A percentile compares a stretch with the other conserved stretches of the same genome.
Conservation (phyloP, 148 eudicot genomes). For the Amaranthus palmeri region DNA sequence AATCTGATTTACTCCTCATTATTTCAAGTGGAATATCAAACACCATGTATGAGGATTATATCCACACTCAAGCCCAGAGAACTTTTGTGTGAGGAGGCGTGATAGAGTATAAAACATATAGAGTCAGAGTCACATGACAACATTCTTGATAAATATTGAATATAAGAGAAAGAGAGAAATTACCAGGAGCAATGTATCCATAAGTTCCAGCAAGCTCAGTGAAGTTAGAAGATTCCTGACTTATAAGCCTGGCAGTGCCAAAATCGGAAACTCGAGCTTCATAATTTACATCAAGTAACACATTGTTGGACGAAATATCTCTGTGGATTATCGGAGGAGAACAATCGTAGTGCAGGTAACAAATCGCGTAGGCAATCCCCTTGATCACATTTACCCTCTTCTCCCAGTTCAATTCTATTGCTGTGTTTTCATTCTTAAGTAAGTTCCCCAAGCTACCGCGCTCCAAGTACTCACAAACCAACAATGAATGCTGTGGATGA, state of each 20-base stretch:
- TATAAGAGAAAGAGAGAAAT: background rate
- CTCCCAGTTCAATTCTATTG: constrained; percentile 28
- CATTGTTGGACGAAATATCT: constrained; percentile 39
- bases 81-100: no score
- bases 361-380: constrained; percentile 34
- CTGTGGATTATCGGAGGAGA: constrained; percentile 33
- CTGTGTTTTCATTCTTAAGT: constrained; percentile 20
- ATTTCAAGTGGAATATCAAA: no score
- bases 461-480: constrained; percentile 42
- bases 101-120: no score
- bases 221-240: constrained; percentile 25
- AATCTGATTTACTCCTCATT: no score
- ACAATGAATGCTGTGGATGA: constrained; percentile 26
- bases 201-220: constrained; percentile 35
- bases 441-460: constrained; percentile 30
- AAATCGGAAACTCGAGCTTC: constrained; percentile 40
- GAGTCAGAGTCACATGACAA: no score
- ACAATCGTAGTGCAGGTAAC: constrained; percentile 43
- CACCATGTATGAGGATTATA: no score
- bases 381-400: constrained; percentile 28
- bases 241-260: constrained; percentile 36
- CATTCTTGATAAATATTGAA: no score
- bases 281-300: constrained; percentile 28
- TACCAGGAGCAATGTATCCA: constrained; percentile 47
- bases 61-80: no score